Percentiles rank a stretch among this genome's conserved stretches.
Conservation (phyloP, 305 asterid genomes). For the Coffea humblotiana region DNA sequence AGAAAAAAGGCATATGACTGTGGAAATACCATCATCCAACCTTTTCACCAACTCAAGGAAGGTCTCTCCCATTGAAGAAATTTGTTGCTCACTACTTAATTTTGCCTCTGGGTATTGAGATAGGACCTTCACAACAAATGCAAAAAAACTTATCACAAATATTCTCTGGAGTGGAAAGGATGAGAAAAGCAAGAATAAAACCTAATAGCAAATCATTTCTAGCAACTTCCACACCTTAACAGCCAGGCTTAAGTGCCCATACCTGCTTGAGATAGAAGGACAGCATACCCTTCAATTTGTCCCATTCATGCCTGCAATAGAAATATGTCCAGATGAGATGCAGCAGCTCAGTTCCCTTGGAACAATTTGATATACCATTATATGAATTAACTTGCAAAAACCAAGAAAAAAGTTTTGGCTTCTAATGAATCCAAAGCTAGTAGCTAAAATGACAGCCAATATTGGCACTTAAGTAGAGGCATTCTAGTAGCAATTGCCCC, state of each 20-base stretch:
- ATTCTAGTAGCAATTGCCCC: not conserved
- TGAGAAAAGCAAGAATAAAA: slow-evolving; percentile 14
- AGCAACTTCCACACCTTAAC: slow-evolving; percentile 9
- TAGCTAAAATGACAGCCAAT: not conserved
- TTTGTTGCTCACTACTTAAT: slow-evolving; percentile 71
- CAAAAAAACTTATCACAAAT: slow-evolving; percentile 17
- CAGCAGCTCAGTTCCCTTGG: not conserved
- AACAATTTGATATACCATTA: not conserved
- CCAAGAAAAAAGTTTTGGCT: not conserved
- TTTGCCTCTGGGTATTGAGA: slow-evolving; percentile 85
- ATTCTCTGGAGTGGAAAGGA: not conserved
- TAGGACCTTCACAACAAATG: slow-evolving; percentile 51
- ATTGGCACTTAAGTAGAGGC: not conserved
- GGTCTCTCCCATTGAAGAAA: slow-evolving; percentile 69
- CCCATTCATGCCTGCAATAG: slow-evolving; percentile 77
- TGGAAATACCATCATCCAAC: slow-evolving; percentile 95
- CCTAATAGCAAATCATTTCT: not conserved
- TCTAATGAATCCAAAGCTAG: not conserved
- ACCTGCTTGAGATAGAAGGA: slow-evolving; percentile 86
- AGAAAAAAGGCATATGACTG: slow-evolving; percentile 31
- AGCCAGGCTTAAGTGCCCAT: slow-evolving; percentile 39
- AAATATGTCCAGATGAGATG: slow-evolving; percentile 18
- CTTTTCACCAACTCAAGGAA: slow-evolving; percentile 75
- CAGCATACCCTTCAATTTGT: slow-evolving; percentile 59
- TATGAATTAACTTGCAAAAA: not conserved